A percentile compares a stretch with the other conserved stretches of the same genome.
These are phyloP conservation scores for Apiospora arundinis DNA, from an alignment of 2,329 filamentous ascomycete genomes.

Conservation along the genomic window DNA sequence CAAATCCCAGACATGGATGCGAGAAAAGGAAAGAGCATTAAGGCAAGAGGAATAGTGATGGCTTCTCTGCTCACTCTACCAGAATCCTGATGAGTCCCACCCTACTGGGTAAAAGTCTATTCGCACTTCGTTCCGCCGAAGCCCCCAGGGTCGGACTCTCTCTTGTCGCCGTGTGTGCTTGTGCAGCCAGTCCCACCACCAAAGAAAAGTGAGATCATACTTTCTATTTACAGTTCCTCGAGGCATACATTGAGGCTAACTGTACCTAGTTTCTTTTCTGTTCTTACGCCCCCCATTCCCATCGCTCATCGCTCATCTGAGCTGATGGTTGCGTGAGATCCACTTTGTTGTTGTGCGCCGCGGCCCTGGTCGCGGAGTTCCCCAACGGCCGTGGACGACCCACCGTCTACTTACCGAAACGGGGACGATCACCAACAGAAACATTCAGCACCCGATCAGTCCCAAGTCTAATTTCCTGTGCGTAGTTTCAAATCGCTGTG, in stretches of 20 bases:
- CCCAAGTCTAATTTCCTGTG: slow-evolving; percentile 16
- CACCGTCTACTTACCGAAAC: slow-evolving; percentile 22
- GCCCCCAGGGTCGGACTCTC: slow-evolving; percentile 26
- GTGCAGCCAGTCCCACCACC: slow-evolving; percentile 17
- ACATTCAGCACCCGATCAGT: slow-evolving; percentile 22
- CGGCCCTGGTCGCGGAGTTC: slow-evolving; percentile 38
- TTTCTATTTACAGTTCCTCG: slow-evolving; percentile 18
- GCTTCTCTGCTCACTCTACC: not conserved
- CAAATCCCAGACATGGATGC: slow-evolving; percentile 13
- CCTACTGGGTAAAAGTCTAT: slow-evolving; percentile 20
- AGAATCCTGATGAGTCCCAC: slow-evolving; percentile 3
- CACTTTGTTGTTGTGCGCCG: slow-evolving; percentile 31
- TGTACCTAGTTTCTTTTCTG: slow-evolving; percentile 23
- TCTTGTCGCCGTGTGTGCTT: not conserved
- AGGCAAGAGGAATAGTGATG: not conserved
- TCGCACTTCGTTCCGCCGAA: slow-evolving; percentile 15
- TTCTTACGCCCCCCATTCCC: slow-evolving; percentile 6
- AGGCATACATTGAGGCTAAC: slow-evolving; percentile 21
- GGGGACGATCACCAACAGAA: slow-evolving; percentile 33
- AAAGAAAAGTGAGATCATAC: not conserved
- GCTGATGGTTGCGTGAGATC: slow-evolving; percentile 16
- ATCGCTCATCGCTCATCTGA: not conserved
- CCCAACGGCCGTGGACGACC: slow-evolving; percentile 38
- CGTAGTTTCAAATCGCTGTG: slow-evolving; percentile 11
- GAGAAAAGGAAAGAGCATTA: slow-evolving; percentile 7